phyloP scores from a whole-genome alignment of 129 eudicot genomes.

The Smallanthus sonchifolius region DNA sequence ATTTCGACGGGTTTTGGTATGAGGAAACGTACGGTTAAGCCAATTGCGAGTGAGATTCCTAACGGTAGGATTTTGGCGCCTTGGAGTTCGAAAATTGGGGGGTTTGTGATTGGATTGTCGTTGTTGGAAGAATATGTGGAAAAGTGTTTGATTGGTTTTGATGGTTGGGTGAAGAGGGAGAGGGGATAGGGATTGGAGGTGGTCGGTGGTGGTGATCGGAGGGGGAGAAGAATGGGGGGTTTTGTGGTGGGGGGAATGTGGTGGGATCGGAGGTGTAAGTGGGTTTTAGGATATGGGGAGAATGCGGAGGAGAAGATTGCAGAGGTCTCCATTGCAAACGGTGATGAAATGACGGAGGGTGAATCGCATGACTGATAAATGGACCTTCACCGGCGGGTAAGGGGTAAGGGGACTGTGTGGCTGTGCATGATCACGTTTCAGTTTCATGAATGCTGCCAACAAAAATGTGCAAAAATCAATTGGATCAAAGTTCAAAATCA shows the following conservation, averaged over 20 bases:
- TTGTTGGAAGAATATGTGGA: slow-evolving; percentile 26
- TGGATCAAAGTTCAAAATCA: too few species aligned
- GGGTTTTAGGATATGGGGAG: slow-evolving; percentile 25
- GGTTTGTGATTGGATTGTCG: slow-evolving; percentile 19
- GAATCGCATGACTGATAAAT: background rate
- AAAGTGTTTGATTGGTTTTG: slow-evolving; percentile 17
- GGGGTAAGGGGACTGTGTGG: slow-evolving; percentile 15
- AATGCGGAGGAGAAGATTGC: slow-evolving; percentile 28
- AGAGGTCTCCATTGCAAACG: slow-evolving; percentile 40
- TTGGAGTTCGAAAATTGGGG: slow-evolving; percentile 6
- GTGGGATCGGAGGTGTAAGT: slow-evolving; percentile 36
- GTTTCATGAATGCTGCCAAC: background rate
- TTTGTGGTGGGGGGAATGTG: slow-evolving; percentile 4
- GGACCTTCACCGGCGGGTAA: background rate
- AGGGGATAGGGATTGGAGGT: background rate
- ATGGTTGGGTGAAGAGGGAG: slow-evolving; percentile 18
- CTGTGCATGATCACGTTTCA: background rate
- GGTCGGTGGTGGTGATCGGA: slow-evolving; percentile 24
- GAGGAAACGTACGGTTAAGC: slow-evolving; percentile 50
- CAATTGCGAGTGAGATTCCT: slow-evolving; percentile 45
- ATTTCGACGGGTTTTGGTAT: slow-evolving; percentile 58
- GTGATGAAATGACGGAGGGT: background rate
- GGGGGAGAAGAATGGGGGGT: slow-evolving; percentile 25
- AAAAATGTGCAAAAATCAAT: too few species aligned
- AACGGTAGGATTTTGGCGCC: slow-evolving; percentile 65